Conservation (phyloP, 2,329 filamentous ascomycete species). For the Arthrobotrys sinensis region DNA sequence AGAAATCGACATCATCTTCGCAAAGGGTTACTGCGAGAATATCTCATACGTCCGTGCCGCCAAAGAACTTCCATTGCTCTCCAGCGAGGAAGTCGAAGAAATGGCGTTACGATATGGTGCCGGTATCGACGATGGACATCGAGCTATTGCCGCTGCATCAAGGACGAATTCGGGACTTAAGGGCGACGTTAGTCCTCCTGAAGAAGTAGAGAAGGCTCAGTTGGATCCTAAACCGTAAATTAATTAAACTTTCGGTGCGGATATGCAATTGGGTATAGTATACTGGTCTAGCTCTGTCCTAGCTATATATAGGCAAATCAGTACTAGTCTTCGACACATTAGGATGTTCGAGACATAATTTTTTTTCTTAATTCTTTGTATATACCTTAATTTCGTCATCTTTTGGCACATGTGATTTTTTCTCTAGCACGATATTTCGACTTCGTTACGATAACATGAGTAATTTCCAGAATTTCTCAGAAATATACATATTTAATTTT, state of each 20-base stretch:
- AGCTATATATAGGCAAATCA: too few relatives aligned
- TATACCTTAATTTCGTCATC: too few relatives aligned
- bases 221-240: slow-evolving; percentile 5
- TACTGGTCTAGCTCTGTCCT: neutral
- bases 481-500: too few relatives aligned
- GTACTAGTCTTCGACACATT: too few relatives aligned
- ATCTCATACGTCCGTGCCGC: slow-evolving; percentile 75
- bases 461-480: too few relatives aligned
- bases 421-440: too few relatives aligned
- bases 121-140: slow-evolving; percentile 43
- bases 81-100: slow-evolving; percentile 72
- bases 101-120: slow-evolving; percentile 67
- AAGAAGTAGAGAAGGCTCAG: slow-evolving; percentile 9
- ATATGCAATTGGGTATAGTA: neutral
- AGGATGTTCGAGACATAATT: too few relatives aligned
- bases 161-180: slow-evolving; percentile 29
- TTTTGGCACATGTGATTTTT: too few relatives aligned
- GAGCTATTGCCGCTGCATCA: slow-evolving; percentile 22
- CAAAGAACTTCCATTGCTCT: slow-evolving; percentile 73
- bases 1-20: slow-evolving; percentile 66
- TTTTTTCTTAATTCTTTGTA: too few relatives aligned
- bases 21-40: slow-evolving; percentile 74
- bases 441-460: too few relatives aligned
- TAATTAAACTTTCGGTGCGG: neutral
- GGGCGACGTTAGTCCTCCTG: slow-evolving; percentile 3